Evolutionary conservation across 345 rosid species (phyloP), one percentile per base, ranked within the genome.

Genomic region (Brassica juncea): DNA sequence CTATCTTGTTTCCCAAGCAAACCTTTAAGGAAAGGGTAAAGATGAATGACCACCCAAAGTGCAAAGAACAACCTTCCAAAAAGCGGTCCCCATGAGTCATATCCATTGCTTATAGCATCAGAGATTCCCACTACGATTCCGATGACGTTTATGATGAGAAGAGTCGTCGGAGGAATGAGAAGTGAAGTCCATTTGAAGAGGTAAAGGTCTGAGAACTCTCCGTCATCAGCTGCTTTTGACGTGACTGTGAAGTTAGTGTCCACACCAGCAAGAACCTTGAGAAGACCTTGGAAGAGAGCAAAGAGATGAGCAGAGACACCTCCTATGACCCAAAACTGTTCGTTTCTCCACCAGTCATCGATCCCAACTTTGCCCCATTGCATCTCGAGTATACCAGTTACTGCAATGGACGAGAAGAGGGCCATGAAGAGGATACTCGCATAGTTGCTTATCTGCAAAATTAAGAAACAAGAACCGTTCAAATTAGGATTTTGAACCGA

Each of bases 351-450:
- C 97, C 95, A 89, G 77, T 94, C 98, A 67, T 94, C 98, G 28
- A 94, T 89, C 4, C 94, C 95, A 9, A 94, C 99, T n/a, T 94
- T 91, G 2, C 99, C 98, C 99, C 99, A 94, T 73, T 94, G 98
- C 97, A 94, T 94, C 87, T 94, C 99, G 4, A 94, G 93, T 30
- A 94, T 84, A 73, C 99, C 91, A 0, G 99, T 94, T 12, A 92
- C 94, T 55, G 99, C 99, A 66, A 94, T 94, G 6, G 98, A 92
- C 63, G 92, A 85, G 85, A 94, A 94, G 84, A 94, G 94, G 2
- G 86, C 87, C 80, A 94, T 94, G 85, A 94, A 94, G 62, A 92
- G 77, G 6, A 94, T 69, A 79, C 99, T 87, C 5, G 99, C 99
- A 49, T 90, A 90, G 87, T 94, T 94, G 85, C 99, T 94, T 39